A percentile compares a stretch with the other conserved stretches of the same genome.
These are phyloP conservation scores for Plasmodium adleri DNA, from an alignment of 169 alveolate genomes.

Conservation along the genomic window DNA sequence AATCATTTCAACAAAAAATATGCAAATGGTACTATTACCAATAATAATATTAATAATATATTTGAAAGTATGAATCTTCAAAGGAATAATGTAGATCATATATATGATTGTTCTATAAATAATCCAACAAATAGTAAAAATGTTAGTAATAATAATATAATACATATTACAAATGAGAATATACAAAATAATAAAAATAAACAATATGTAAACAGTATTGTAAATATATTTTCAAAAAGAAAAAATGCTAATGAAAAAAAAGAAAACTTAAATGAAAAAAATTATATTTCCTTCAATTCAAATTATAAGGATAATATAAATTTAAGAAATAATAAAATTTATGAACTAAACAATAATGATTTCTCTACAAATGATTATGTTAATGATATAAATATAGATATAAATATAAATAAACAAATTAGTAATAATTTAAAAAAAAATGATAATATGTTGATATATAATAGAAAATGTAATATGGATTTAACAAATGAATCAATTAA, in stretches of 20 bases:
- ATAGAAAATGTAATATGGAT: neutral
- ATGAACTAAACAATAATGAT: no score
- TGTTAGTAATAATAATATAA: neutral
- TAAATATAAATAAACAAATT: no score
- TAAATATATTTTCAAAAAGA: neutral
- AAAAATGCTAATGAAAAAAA: neutral
- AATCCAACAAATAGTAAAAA: neutral
- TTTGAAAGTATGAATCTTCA: no score
- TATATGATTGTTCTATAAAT: neutral
- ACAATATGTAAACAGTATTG: conserved; percentile 1
- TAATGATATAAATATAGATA: conserved; percentile 1
- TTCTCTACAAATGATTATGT: neutral
- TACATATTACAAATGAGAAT: neutral
- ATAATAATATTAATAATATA: no score
- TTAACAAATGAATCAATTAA: neutral
- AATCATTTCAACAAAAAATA: no score
- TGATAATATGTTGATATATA: neutral
- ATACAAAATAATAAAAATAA: conserved; percentile 4
- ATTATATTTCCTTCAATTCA: neutral
- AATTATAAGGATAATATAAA: neutral
- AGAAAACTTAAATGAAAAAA: conserved; percentile 1
- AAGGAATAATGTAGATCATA: neutral
- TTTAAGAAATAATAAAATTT: conserved; percentile 3
- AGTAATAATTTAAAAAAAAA: neutral
- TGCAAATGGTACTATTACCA: no score